These are phyloP conservation scores for Rachicladosporium sp. DNA, from an alignment of 2,329 filamentous ascomycete genomes.

Conservation along the genomic window DNA sequence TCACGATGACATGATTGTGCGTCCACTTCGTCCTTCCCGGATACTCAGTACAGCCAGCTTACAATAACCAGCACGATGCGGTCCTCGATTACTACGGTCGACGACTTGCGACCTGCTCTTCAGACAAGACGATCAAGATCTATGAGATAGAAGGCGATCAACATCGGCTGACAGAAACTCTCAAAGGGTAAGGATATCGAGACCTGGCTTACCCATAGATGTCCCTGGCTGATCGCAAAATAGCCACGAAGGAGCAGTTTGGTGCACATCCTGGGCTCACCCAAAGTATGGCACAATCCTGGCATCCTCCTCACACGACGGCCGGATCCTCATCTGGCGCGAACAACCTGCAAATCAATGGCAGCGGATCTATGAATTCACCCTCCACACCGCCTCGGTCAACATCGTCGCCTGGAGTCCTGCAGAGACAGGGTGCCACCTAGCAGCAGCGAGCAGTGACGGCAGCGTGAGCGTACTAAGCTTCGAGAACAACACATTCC, in stretches of 20 bases:
- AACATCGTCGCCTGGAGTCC: constrained; percentile 98
- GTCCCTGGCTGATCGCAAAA: constrained; percentile 1
- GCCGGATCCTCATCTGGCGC: constrained; percentile 97
- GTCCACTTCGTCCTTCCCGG: constrained; percentile 27
- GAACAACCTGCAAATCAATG: constrained; percentile 49
- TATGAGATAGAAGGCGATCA: constrained; percentile 93
- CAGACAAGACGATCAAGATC: constrained; percentile 97
- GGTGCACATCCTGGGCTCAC: constrained; percentile 96
- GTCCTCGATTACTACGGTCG: constrained; percentile 97
- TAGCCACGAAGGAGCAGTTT: constrained; percentile 87
- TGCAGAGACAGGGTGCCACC: constrained; percentile 84
- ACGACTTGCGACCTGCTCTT: constrained; percentile 90
- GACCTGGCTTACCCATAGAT: background rate
- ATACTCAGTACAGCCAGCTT: constrained; percentile 9
- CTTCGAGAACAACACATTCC: constrained; percentile 92
- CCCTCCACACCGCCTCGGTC: constrained; percentile 86
- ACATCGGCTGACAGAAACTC: constrained; percentile 78
- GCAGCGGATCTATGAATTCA: constrained; percentile 84
- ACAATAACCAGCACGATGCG: constrained; percentile 64
- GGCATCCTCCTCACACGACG: constrained; percentile 89
- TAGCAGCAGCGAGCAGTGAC: constrained; percentile 89
- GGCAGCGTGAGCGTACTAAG: constrained; percentile 89
- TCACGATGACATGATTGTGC: constrained; percentile 99
- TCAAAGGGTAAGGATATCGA: constrained; percentile 64
- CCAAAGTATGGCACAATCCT: constrained; percentile 98